phyloP scores from a whole-genome alignment of 2,329 filamentous ascomycete species.

The Fusarium sp. region DNA sequence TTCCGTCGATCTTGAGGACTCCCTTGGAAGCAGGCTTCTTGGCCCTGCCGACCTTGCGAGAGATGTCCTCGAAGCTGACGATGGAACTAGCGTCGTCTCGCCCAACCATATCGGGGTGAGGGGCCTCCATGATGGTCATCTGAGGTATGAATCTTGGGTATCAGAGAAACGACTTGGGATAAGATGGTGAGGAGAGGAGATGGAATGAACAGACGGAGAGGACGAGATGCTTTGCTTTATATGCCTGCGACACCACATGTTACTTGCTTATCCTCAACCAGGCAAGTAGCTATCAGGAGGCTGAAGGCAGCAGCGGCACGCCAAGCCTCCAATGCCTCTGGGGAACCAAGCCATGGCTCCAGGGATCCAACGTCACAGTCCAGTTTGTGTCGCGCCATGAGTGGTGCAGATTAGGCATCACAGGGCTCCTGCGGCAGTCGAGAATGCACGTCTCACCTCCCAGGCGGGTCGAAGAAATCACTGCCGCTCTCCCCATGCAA shows the following conservation, averaged over 20 bases:
- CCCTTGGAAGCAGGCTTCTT: conserved; percentile 5
- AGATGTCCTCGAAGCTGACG: conserved; percentile 40
- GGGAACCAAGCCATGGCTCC: neutral
- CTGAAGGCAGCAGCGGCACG: conserved; percentile 32
- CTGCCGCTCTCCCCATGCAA: too few species aligned
- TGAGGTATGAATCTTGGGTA: neutral
- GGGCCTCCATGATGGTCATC: conserved; percentile 27
- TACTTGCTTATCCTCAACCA: conserved; percentile 1
- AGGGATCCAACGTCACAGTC: neutral
- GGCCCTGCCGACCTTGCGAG: neutral
- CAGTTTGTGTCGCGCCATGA: neutral
- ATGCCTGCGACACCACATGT: neutral
- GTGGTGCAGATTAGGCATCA: neutral
- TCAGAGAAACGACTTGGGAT: neutral
- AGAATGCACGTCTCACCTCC: conserved; percentile 1
- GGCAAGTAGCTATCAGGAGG: conserved; percentile 7
- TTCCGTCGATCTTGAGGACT: conserved; percentile 47
- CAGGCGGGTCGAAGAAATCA: too few species aligned
- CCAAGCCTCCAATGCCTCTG: neutral
- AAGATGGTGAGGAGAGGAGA: neutral
- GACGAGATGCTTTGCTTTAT: conserved; percentile 21
- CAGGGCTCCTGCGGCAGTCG: neutral
- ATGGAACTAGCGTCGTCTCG: conserved; percentile 37
- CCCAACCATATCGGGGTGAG: conserved; percentile 15
- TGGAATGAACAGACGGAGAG: neutral